Percentiles rank a stretch among this genome's conserved stretches.
These are phyloP conservation scores for Actinomortierella wolfii DNA, from an alignment of 371 early-diverging fungal species.

Conservation along the genomic window DNA sequence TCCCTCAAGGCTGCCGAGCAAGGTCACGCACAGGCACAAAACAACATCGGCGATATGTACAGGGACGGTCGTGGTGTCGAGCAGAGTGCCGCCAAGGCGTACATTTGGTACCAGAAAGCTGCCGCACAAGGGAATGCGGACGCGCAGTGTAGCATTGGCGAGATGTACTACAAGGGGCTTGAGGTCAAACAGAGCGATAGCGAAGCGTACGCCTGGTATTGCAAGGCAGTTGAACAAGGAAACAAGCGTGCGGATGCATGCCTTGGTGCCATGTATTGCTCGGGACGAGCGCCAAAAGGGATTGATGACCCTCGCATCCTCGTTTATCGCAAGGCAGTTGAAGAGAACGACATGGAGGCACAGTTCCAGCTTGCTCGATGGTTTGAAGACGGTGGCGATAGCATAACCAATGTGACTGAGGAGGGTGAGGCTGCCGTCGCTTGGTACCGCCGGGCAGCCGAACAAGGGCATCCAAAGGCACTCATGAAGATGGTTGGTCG, in stretches of 20 bases:
- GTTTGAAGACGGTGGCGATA: too few relatives aligned
- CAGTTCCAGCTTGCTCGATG: too few relatives aligned
- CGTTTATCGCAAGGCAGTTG: too few relatives aligned
- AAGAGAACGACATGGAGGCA: too few relatives aligned
- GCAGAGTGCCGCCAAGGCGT: conserved; percentile 67
- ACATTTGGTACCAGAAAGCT: conserved; percentile 77
- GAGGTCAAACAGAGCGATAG: conserved; percentile 71
- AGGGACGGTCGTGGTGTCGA: conserved; percentile 76
- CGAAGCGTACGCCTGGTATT: conserved; percentile 74
- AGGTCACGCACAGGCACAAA: conserved; percentile 85
- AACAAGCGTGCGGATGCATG: conserved; percentile 81
- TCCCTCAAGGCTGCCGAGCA: conserved; percentile 71
- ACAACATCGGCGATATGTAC: conserved; percentile 78
- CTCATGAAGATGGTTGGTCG: conserved; percentile 72
- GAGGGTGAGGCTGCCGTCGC: conserved; percentile 56
- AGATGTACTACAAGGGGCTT: conserved; percentile 83
- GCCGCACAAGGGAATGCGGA: conserved; percentile 77
- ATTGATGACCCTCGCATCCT: too few relatives aligned
- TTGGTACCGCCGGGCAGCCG: conserved; percentile 50
- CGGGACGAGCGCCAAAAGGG: conserved; percentile 69
- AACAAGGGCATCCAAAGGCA: conserved; percentile 73
- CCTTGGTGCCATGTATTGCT: conserved; percentile 80
- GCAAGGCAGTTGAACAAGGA: conserved; percentile 61
- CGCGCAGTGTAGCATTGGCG: conserved; percentile 68
- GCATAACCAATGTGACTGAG: too few relatives aligned